Evolutionary conservation across 768 basidiomycete species (phyloP).

Genomic region (Obba rivulosa): DNA sequence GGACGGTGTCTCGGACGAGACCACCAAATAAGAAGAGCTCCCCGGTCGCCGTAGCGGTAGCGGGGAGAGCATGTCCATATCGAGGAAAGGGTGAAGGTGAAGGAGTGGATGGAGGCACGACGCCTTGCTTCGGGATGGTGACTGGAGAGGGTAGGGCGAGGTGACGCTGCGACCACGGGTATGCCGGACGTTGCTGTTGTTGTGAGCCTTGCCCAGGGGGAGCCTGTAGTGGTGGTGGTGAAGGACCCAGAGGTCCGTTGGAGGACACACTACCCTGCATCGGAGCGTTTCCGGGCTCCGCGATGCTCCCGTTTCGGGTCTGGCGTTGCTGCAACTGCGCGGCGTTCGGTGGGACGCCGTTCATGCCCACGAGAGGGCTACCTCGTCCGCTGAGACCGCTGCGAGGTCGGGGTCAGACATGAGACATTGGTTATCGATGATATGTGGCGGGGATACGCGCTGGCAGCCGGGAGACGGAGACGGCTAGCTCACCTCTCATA

Average conservation of each 20-base stretch:
- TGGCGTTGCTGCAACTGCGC: slow-evolving; percentile 14
- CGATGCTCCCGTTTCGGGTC: slow-evolving; percentile 13
- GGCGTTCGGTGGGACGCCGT: slow-evolving; percentile 14
- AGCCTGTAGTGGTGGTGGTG: slow-evolving; percentile 20
- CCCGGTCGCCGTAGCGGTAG: slow-evolving; percentile 68
- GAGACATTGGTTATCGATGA: background rate
- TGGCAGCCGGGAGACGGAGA: slow-evolving; percentile 3
- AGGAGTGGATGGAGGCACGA: slow-evolving; percentile 56
- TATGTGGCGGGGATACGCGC: slow-evolving; percentile 1
- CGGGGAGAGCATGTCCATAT: slow-evolving; percentile 91
- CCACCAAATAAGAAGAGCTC: slow-evolving; percentile 97
- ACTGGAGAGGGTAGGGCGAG: slow-evolving; percentile 66
- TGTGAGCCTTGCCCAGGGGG: slow-evolving; percentile 12
- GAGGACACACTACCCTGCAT: background rate
- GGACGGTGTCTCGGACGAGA: slow-evolving; percentile 83
- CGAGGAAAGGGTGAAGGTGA: slow-evolving; percentile 92
- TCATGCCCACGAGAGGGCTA: slow-evolving; percentile 20
- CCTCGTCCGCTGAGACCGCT: slow-evolving; percentile 25
- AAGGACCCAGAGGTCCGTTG: slow-evolving; percentile 8
- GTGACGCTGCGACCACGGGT: slow-evolving; percentile 80
- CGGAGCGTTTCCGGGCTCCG: slow-evolving; percentile 1
- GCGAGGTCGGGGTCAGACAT: background rate
- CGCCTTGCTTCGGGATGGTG: slow-evolving; percentile 56
- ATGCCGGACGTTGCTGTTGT: slow-evolving; percentile 51
- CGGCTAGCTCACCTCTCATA: slow-evolving; percentile 24